Conservation (phyloP, 257 asterid genomes). For the Solanum sparsipilum region DNA sequence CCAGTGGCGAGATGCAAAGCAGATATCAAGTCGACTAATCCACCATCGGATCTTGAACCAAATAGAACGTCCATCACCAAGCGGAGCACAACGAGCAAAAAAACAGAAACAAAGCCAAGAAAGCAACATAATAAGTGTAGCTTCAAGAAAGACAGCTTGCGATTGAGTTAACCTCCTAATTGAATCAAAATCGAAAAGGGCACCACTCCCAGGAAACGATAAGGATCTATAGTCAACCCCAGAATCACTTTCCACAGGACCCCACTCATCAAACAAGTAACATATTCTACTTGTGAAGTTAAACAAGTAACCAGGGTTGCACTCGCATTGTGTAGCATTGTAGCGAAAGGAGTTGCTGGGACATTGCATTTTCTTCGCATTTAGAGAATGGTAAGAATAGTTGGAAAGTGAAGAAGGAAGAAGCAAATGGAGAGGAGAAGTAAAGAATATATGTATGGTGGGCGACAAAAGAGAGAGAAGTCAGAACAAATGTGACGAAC, state of each 20-base stretch:
- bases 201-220: constrained; percentile 43
- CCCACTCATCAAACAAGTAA: constrained; percentile 28
- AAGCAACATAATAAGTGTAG: constrained; percentile 52
- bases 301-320: constrained; percentile 66
- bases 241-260: constrained; percentile 30
- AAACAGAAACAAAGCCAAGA: constrained; percentile 72
- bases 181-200: constrained; percentile 65
- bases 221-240: constrained; percentile 58
- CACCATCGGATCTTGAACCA: constrained; percentile 89
- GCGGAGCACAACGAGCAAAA: constrained; percentile 43
- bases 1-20: constrained; percentile 86
- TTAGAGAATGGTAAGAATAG: neutral
- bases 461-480: neutral
- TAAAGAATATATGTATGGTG: neutral
- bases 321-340: constrained; percentile 53
- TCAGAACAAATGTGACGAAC: neutral
- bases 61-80: constrained; percentile 55
- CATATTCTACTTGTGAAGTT: constrained; percentile 32
- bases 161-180: constrained; percentile 76
- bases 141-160: constrained; percentile 88
- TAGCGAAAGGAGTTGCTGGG: constrained; percentile 52
- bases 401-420: neutral
- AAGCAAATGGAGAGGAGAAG: neutral
- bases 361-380: constrained; percentile 38
- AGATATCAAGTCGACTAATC: constrained; percentile 81